Base-by-base conservation (phyloP, 768 basidiomycete species). In the Cystobasidium onofrii region DNA sequence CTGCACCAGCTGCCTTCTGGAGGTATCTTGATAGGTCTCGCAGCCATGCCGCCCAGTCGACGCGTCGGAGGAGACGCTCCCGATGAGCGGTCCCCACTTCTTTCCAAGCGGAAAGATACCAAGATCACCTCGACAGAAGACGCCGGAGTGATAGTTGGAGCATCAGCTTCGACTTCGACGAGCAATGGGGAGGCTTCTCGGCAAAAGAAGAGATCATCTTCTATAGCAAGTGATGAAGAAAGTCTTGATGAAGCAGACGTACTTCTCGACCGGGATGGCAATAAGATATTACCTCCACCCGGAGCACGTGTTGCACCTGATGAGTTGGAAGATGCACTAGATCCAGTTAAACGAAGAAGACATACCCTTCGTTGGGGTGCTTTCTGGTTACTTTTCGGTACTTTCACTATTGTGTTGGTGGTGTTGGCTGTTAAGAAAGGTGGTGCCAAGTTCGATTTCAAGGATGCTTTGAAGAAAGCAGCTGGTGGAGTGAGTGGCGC, bases 401-500 rank as follows among this genome's bases (percentile, higher is more conserved):
- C 2, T 0, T 6, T 71, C 6, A 70, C 73, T 29, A 33, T 64
- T 0, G 64, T 75, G 27, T 43, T 72, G 27, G 36, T 79, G 52
- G 73, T 78, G 0, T 60, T 78, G 50, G 77, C 78, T 20, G 41
- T 79, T 18, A 63, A 39, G 54, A 43, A 60, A 29, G 67, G 62
- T 27, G 25, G 61, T 36, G 78, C 77, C 57, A 76, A 95, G 87
- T 95, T 97, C 76, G 92, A 98, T 80, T 82, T 90, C 13, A 82
- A 83, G 36, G 85, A 86, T 33, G 90, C 94, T 0, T 82, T 96
- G 76, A 90, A 86, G 83, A 86, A 84, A 55, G 95, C 94, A 1
- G 84, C 90, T 0, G 94, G 95, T 9, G 94, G 95, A 27, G 94
- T 92, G 89, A 76, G 94, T 93, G 60, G 91, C 92, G 91, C 92